phyloP scores from a whole-genome alignment of 306 rosid species.

The Glycine soja region DNA sequence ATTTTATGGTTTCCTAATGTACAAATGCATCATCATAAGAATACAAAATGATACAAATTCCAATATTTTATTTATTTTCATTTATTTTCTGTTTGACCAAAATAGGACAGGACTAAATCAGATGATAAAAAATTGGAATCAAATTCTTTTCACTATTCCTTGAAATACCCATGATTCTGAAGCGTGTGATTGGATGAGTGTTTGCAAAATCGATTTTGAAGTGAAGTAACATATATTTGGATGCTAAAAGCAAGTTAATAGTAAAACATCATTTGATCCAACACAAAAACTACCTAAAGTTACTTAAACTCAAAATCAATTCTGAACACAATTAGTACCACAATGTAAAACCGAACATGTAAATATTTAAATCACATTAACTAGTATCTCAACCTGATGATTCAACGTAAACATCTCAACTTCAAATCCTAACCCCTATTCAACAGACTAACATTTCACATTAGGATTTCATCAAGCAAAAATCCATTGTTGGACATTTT shows the following conservation, averaged over 20 bases:
- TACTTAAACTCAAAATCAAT: not conserved
- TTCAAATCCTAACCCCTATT: not conserved
- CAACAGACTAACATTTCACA: not conserved
- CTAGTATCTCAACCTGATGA: not conserved
- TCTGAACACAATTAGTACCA: not conserved
- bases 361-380: not conserved
- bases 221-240: not conserved
- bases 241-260: not conserved
- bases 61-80: not conserved
- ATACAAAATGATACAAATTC: not conserved
- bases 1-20: not conserved
- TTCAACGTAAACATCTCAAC: not conserved
- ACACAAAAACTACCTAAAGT: not conserved
- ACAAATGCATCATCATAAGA: slow-evolving; percentile 27
- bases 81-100: not conserved
- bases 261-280: not conserved
- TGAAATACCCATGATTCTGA: not conserved
- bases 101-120: slow-evolving; percentile 4
- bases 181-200: too few species aligned
- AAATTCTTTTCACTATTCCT: not conserved
- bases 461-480: not conserved
- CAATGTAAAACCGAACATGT: not conserved
- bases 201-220: not conserved
- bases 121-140: not conserved
- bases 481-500: too few species aligned